phyloP scores from a whole-genome alignment of 108 stramenopile species.

The Poteriospumella lacustris region DNA sequence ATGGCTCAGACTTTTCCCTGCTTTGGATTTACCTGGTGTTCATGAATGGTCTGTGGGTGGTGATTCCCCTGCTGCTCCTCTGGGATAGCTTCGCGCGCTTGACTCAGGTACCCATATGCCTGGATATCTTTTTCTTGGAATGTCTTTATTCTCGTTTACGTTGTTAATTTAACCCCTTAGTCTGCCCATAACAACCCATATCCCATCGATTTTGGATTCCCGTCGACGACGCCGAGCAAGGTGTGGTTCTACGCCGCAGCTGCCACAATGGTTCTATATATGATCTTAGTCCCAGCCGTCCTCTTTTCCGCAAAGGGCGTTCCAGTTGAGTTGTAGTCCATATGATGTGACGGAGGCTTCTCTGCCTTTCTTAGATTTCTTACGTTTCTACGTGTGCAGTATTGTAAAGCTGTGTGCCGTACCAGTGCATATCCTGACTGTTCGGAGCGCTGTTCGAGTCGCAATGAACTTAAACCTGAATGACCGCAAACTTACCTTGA shows the following conservation, averaged over 20 bases:
- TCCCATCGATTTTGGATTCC: not conserved
- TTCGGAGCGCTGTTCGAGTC: no score
- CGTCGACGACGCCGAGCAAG: not conserved
- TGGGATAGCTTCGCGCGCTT: constrained; percentile 26
- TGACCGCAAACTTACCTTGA: no score
- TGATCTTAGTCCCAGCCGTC: constrained; percentile 34
- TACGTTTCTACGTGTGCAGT: no score
- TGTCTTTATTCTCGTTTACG: not conserved
- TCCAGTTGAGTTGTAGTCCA: no score
- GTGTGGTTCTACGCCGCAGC: constrained; percentile 3
- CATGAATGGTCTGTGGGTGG: constrained; percentile 40
- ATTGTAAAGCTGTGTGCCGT: no score
- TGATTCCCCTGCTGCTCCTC: constrained; percentile 22
- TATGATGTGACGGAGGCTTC: no score
- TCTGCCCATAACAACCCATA: not conserved
- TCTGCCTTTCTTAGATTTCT: no score
- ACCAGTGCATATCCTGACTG: no score
- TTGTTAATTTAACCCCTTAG: not conserved
- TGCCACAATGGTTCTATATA: constrained; percentile 18
- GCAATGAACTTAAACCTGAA: no score
- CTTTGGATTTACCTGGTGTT: constrained; percentile 33
- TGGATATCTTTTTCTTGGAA: not conserved
- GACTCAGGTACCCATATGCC: not conserved
- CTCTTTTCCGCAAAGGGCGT: not conserved
- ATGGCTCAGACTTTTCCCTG: not conserved